Conservation (phyloP, 768 basidiomycete species). For the Leccinum boreale region DNA sequence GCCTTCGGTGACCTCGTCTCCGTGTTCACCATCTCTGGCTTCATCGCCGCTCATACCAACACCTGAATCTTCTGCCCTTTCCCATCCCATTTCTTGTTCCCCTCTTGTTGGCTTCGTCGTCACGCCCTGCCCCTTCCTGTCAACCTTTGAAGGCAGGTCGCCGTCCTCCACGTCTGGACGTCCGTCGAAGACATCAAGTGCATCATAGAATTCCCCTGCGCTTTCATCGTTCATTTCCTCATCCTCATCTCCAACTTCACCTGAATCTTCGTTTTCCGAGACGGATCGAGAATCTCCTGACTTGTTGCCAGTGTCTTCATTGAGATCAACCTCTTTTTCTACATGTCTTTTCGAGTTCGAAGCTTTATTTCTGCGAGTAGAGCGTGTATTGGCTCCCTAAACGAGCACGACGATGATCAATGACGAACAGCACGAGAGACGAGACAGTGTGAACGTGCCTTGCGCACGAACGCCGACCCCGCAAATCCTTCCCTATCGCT, state of each 20-base stretch:
- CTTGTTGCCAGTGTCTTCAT: conserved; percentile 49
- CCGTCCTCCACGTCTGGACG: conserved; percentile 39
- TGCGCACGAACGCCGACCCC: conserved; percentile 45
- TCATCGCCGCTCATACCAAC: conserved; percentile 38
- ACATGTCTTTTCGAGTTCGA: conserved; percentile 24
- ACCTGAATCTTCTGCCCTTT: conserved; percentile 8
- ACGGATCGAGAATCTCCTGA: conserved; percentile 17
- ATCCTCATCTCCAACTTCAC: conserved; percentile 22
- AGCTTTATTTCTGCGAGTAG: conserved; percentile 19
- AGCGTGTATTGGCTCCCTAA: conserved; percentile 16
- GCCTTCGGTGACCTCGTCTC: conserved; percentile 9
- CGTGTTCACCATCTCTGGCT: conserved; percentile 29
- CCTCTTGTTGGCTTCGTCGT: conserved; percentile 56
- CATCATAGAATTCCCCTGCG: conserved; percentile 57
- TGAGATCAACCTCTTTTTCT: conserved; percentile 59
- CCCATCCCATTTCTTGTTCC: conserved; percentile 34
- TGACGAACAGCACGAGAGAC: not conserved
- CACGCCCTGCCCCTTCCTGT: conserved; percentile 1
- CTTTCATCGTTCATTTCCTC: conserved; percentile 48
- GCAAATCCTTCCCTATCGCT: conserved; percentile 77
- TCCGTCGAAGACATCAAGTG: conserved; percentile 66
- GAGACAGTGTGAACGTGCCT: conserved; percentile 1
- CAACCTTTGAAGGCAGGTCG: conserved; percentile 8
- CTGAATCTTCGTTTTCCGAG: conserved; percentile 30
- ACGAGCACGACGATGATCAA: not conserved